phyloP scores from a whole-genome alignment of 805 yeast genomes.

The Metschnikowia hibisci region DNA sequence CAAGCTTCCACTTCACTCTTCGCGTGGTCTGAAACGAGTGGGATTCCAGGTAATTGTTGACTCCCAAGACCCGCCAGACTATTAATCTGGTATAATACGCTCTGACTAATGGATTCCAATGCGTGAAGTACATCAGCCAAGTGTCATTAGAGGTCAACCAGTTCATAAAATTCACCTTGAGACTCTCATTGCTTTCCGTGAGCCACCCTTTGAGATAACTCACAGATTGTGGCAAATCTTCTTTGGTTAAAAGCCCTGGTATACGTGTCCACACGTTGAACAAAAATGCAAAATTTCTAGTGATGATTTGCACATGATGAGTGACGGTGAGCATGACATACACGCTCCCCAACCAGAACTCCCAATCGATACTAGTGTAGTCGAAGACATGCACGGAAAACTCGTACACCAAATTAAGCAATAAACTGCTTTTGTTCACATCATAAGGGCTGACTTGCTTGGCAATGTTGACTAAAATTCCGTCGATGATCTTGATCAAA shows the following conservation, averaged over 20 bases:
- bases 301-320: conserved; percentile 57
- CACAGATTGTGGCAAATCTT: conserved; percentile 2
- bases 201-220: conserved; percentile 35
- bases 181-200: conserved; percentile 32
- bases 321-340: conserved; percentile 55
- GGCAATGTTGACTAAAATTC: conserved; percentile 34
- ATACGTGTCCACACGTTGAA: conserved; percentile 73
- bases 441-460: conserved; percentile 35
- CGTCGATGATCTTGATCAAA: conserved; percentile 28
- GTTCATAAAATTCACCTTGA: conserved; percentile 45
- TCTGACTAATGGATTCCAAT: conserved; percentile 77
- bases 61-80: conserved; percentile 59
- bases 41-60: conserved; percentile 37
- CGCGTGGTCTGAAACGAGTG: conserved; percentile 27
- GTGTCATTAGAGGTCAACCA: conserved; percentile 50
- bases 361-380: conserved; percentile 54
- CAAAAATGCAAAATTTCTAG: conserved; percentile 60
- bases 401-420: conserved; percentile 40
- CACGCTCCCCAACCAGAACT: conserved; percentile 66
- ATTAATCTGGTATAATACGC: conserved; percentile 63
- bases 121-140: conserved; percentile 62
- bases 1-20: conserved; percentile 29
- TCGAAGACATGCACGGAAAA: conserved; percentile 32
- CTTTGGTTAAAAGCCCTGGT: conserved; percentile 36
- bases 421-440: conserved; percentile 33